phyloP scores from a whole-genome alignment of 177 flowering plant genomes.

The Vitis hybrid region DNA sequence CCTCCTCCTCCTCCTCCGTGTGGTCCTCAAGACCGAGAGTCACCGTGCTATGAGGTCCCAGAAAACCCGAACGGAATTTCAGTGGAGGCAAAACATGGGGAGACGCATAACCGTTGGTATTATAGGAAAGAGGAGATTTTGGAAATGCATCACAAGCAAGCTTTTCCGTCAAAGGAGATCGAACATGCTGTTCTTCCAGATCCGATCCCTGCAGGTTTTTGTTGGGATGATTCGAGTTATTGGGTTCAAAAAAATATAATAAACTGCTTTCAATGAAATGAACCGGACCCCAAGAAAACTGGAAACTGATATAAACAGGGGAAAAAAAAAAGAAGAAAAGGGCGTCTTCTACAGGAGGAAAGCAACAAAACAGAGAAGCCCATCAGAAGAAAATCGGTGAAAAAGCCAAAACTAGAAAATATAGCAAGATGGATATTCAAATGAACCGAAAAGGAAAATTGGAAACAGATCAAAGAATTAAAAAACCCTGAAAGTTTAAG shows the following conservation, averaged over 20 bases:
- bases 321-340: not conserved
- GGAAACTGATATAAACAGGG: not conserved
- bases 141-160: slow-evolving; percentile 26
- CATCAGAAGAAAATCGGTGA: not conserved
- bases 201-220: slow-evolving; percentile 44
- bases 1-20: slow-evolving; percentile 27
- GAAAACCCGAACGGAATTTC: slow-evolving; percentile 55
- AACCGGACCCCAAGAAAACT: slow-evolving; percentile 1
- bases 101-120: slow-evolving; percentile 24
- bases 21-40: slow-evolving; percentile 21
- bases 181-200: slow-evolving; percentile 22
- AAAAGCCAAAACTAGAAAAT: not conserved
- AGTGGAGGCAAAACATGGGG: slow-evolving; percentile 61
- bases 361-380: not conserved
- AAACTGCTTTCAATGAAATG: not conserved
- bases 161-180: slow-evolving; percentile 56
- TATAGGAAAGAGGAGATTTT: slow-evolving; percentile 36
- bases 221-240: not conserved
- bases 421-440: not conserved
- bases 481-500: not conserved
- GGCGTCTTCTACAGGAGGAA: not conserved
- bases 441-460: not conserved
- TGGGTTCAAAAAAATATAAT: not conserved
- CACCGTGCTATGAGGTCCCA: slow-evolving; percentile 33
- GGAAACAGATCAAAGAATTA: not conserved